Conservation (phyloP, 768 basidiomycete genomes). For the Tricholoma matsutake region DNA sequence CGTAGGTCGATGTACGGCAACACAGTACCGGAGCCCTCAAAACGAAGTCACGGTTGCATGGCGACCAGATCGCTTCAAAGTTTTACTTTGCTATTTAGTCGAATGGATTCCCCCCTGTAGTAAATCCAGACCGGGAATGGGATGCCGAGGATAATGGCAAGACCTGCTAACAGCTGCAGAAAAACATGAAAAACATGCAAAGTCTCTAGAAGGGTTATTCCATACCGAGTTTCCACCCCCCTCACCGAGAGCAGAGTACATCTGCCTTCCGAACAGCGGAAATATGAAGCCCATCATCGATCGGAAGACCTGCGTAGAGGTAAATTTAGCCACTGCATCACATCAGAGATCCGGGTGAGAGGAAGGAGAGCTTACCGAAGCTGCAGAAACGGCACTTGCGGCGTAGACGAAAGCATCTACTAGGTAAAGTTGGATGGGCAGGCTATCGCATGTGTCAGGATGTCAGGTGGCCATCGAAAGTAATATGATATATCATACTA, state of each 20-base stretch:
- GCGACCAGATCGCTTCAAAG: slow-evolving; percentile 1
- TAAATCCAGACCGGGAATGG: slow-evolving; percentile 76
- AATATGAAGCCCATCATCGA: slow-evolving; percentile 47
- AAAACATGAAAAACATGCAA: slow-evolving; percentile 5
- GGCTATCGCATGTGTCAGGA: slow-evolving; percentile 31
- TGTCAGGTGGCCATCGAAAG: not conserved
- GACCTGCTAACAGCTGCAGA: slow-evolving; percentile 47
- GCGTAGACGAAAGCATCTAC: slow-evolving; percentile 71
- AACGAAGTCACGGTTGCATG: not conserved
- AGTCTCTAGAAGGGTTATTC: not conserved
- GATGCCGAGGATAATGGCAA: slow-evolving; percentile 58
- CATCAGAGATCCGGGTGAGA: not conserved
- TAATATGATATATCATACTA: slow-evolving; percentile 39
- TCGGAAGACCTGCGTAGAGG: slow-evolving; percentile 32
- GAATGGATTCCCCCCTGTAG: slow-evolving; percentile 58
- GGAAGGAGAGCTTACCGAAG: slow-evolving; percentile 32
- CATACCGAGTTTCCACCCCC: slow-evolving; percentile 69
- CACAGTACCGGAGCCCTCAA: not conserved
- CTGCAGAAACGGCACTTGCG: slow-evolving; percentile 66
- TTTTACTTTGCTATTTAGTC: slow-evolving; percentile 36
- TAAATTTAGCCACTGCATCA: not conserved
- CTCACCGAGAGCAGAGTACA: slow-evolving; percentile 57
- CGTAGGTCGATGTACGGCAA: no score
- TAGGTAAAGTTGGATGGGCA: slow-evolving; percentile 68
- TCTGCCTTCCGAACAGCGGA: slow-evolving; percentile 52